Conservation (phyloP, 495 filamentous ascomycete species). For the Penicillium silybi region DNA sequence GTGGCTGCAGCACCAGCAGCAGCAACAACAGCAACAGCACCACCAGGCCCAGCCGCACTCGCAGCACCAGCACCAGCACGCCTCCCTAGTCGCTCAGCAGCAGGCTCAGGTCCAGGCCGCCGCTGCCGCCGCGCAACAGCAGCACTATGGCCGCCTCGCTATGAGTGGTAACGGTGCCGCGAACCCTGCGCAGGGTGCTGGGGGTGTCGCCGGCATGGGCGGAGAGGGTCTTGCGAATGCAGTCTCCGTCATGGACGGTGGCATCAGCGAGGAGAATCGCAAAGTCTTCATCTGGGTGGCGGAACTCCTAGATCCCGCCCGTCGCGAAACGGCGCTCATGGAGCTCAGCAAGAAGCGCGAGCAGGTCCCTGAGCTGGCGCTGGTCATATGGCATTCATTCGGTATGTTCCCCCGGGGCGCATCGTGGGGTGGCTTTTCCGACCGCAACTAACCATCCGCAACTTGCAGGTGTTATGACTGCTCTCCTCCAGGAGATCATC, state of each 20-base stretch:
- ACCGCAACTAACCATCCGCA: slow-evolving; percentile 24
- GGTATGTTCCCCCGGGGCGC: slow-evolving; percentile 53
- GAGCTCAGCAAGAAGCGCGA: slow-evolving; percentile 99
- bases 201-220: slow-evolving; percentile 40
- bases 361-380: slow-evolving; percentile 91
- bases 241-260: slow-evolving; percentile 50
- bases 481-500: slow-evolving; percentile 95
- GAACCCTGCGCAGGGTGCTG: slow-evolving; percentile 37
- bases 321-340: slow-evolving; percentile 84
- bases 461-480: slow-evolving; percentile 89
- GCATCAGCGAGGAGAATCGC: slow-evolving; percentile 84
- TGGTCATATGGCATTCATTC: slow-evolving; percentile 98
- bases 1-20: slow-evolving; percentile 68
- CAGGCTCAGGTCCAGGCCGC: slow-evolving; percentile 59
- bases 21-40: slow-evolving; percentile 53
- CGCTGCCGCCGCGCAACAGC: slow-evolving; percentile 65
- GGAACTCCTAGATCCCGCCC: slow-evolving; percentile 82
- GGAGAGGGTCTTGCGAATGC: slow-evolving; percentile 50
- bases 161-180: slow-evolving; percentile 52
- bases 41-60: slow-evolving; percentile 64
- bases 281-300: slow-evolving; percentile 90
- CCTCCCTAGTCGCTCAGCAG: slow-evolving; percentile 48
- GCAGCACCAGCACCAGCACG: slow-evolving; percentile 48
- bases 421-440: slow-evolving; percentile 7
- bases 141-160: slow-evolving; percentile 75